phyloP scores from a whole-genome alignment of 495 filamentous ascomycete species.

The Echria macrotheca region DNA sequence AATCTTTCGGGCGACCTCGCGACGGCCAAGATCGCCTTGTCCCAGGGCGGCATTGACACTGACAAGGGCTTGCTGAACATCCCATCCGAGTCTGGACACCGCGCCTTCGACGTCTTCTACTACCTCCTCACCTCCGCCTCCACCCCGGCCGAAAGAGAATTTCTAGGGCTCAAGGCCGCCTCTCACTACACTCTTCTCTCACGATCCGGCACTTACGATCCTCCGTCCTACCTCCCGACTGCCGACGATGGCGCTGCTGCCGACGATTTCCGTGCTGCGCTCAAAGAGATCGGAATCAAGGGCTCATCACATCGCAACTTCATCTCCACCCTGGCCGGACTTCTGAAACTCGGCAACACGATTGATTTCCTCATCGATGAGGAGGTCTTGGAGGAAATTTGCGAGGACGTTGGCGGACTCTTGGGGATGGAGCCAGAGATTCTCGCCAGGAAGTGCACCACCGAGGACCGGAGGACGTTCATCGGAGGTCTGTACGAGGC shows the following conservation, averaged over 20 bases:
- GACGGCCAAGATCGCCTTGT: conserved; percentile 69
- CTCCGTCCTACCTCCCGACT: conserved; percentile 84
- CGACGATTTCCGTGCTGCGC: conserved; percentile 78
- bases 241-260: conserved; percentile 90
- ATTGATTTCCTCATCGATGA: conserved; percentile 79
- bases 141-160: conserved; percentile 85
- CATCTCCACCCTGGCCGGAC: conserved; percentile 75
- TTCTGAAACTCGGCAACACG: conserved; percentile 88
- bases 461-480: conserved; percentile 73
- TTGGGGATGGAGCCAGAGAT: conserved; percentile 84
- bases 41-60: conserved; percentile 84
- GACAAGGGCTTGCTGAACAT: conserved; percentile 74
- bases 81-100: conserved; percentile 70
- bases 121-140: conserved; percentile 88
- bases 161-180: conserved; percentile 75
- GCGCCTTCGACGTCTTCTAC: conserved; percentile 98
- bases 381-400: conserved; percentile 78
- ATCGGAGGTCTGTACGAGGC: conserved; percentile 90
- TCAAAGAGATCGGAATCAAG: conserved; percentile 89
- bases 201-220: conserved; percentile 77
- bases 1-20: conserved; percentile 74
- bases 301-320: conserved; percentile 73
- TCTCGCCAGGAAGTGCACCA: conserved; percentile 69
- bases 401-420: conserved; percentile 83
- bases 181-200: conserved; percentile 73